Conservation (phyloP, 352 stramenopile genomes). For the Phytophthora brassicae region DNA sequence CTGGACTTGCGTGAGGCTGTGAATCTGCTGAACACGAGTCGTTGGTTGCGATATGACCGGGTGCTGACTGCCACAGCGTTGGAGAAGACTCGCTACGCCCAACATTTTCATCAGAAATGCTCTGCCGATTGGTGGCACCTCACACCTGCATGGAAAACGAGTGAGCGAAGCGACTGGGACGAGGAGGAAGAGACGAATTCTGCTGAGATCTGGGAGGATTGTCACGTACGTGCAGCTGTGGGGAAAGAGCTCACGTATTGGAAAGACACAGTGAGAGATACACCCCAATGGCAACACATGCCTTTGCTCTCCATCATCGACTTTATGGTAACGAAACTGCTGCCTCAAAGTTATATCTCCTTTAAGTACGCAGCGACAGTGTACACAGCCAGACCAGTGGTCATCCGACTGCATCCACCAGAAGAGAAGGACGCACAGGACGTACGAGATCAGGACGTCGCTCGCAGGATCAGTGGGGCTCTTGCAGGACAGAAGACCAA, state of each 20-base stretch:
- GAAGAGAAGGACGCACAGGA: constrained; percentile 15
- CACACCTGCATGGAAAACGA: constrained; percentile 42
- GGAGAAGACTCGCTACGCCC: constrained; percentile 47
- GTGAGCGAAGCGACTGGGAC: constrained; percentile 49
- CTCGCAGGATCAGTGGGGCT: constrained; percentile 27
- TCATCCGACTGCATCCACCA: constrained; percentile 40
- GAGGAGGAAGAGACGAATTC: constrained; percentile 29
- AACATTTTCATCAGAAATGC: constrained; percentile 58
- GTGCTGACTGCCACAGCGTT: constrained; percentile 47
- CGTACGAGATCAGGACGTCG: constrained; percentile 23
- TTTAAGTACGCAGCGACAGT: constrained; percentile 62
- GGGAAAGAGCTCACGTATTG: constrained; percentile 40
- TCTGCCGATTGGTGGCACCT: constrained; percentile 59
- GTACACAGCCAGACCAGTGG: constrained; percentile 52
- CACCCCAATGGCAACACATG: constrained; percentile 52
- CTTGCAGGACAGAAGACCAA: constrained; percentile 33
- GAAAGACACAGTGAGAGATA: constrained; percentile 40
- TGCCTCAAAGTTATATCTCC: constrained; percentile 61
- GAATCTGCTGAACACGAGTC: constrained; percentile 49
- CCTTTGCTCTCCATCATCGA: constrained; percentile 51
- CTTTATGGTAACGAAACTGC: constrained; percentile 50
- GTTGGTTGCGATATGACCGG: constrained; percentile 39
- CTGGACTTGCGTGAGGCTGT: constrained; percentile 49
- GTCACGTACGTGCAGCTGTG: constrained; percentile 35
- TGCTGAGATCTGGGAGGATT: constrained; percentile 41